Evolutionary conservation across 1,284 basidiomycete genomes (phyloP), one percentile per base, ranked within the genome.

Genomic region (Peniophora sp.): DNA sequence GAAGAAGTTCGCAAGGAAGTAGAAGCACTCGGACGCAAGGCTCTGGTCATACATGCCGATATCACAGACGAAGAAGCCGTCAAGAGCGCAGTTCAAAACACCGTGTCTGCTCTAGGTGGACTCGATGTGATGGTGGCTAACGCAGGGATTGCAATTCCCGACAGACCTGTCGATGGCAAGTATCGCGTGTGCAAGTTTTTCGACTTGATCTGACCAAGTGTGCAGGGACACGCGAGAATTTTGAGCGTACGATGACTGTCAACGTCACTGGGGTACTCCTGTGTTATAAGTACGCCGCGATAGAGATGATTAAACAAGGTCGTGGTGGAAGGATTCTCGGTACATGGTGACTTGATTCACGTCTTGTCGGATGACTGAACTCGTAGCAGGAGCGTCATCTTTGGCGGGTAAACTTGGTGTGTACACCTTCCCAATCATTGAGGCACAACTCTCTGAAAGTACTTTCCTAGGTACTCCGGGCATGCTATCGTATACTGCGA

Each of bases 1-100:
- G 27, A 32, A 6, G 47, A 51, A 12, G 52, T 59, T 35, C 51
- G 51, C 24, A 50, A 54, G 14, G 48, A 50, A 23, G 55, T 67
- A 0, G 50, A 51, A 14, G 12, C 27, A 32, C 53, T 67, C 36
- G 35, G 49, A 41, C 50, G 49, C 11, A 50, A 52, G 22, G 5
- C 27, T 32, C 6, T 32, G 27, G 27, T 12, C 27, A 32, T 32
- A 32, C 12, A 12, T 41, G 39, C 39, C 16, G 39, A 41, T 16
- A 16, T 41, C 9, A 9, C 39, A 16, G 16, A 41, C 16, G 39
- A 41, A 41, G 20, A n/a, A 16, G n/a, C 8, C n/a, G 39, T 41
- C 8, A 41, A 41, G 20, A 22, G n/a, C 16, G 20, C 20, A 22
- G 39, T 41, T 8, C n/a, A n/a, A 41, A n/a, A 6, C 16, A 22